These are phyloP conservation scores for Polyplosphaeria fusca DNA, from an alignment of 495 filamentous ascomycete species.

Conservation along the genomic window DNA sequence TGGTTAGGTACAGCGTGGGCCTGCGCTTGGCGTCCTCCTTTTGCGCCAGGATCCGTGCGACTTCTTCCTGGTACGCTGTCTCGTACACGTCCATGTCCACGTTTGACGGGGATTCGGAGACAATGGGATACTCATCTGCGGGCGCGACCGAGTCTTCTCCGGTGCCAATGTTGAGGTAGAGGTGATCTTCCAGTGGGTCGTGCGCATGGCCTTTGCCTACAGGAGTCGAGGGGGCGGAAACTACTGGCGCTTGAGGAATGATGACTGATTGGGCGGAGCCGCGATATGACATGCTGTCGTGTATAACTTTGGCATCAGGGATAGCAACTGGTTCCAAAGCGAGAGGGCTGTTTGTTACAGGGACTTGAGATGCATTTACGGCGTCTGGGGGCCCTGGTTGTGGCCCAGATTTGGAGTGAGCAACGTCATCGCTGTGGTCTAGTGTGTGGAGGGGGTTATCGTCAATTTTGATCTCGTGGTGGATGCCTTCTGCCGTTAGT, in stretches of 20 bases:
- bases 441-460: conserved; percentile 33
- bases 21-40: conserved; percentile 1
- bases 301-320: conserved; percentile 14
- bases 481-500: conserved; percentile 51
- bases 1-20: conserved; percentile 55
- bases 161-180: conserved; percentile 72
- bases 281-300: conserved; percentile 15
- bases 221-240: conserved; percentile 15
- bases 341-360: background rate
- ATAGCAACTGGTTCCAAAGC: background rate
- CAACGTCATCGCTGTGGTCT: conserved; percentile 30
- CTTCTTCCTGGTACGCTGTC: conserved; percentile 75
- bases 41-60: conserved; percentile 60
- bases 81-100: conserved; percentile 86
- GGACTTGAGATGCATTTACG: background rate
- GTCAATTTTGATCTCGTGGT: conserved; percentile 39
- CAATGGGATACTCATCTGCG: conserved; percentile 41
- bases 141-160: conserved; percentile 44
- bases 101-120: conserved; percentile 78
- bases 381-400: background rate
- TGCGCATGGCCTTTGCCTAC: conserved; percentile 62
- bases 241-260: conserved; percentile 31
- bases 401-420: background rate
- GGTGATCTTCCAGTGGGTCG: conserved; percentile 59
- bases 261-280: conserved; percentile 22